Percentiles rank a stretch among this genome's conserved stretches.
These are phyloP conservation scores for Magnolia changhungtana DNA, from an alignment of 164 flowering plant genomes.

Conservation along the genomic window DNA sequence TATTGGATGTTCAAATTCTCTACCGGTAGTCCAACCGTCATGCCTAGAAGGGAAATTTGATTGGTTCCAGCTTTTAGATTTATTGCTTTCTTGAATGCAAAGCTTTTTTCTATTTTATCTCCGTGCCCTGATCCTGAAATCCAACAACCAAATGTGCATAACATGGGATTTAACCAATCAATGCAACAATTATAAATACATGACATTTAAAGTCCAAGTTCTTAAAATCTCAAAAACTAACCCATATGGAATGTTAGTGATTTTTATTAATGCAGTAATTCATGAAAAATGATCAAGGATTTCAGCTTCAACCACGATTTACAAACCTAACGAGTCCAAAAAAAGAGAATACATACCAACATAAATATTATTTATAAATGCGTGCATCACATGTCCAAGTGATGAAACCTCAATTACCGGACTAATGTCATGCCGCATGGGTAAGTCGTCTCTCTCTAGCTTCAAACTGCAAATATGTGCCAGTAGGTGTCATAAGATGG, in stretches of 20 bases:
- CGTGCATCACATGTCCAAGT: constrained; percentile 76
- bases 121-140: constrained; percentile 66
- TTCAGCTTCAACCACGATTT: background rate
- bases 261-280: background rate
- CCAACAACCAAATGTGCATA: background rate
- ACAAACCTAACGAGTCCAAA: background rate
- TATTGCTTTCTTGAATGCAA: constrained; percentile 39
- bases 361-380: constrained; percentile 67
- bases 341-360: constrained; percentile 39
- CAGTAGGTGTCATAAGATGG: background rate
- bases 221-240: background rate
- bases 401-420: constrained; percentile 66
- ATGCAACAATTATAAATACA: background rate
- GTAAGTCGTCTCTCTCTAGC: constrained; percentile 44
- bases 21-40: constrained; percentile 76
- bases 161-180: background rate
- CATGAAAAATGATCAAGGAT: background rate
- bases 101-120: constrained; percentile 55
- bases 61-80: constrained; percentile 54
- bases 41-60: constrained; percentile 49
- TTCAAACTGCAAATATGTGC: constrained; percentile 38
- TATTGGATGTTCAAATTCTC: constrained; percentile 2
- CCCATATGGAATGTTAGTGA: too few relatives aligned
- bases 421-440: constrained; percentile 30
- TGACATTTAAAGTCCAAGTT: background rate